phyloP scores from a whole-genome alignment of 208 protist species.

The Trypanosoma vivax region DNA sequence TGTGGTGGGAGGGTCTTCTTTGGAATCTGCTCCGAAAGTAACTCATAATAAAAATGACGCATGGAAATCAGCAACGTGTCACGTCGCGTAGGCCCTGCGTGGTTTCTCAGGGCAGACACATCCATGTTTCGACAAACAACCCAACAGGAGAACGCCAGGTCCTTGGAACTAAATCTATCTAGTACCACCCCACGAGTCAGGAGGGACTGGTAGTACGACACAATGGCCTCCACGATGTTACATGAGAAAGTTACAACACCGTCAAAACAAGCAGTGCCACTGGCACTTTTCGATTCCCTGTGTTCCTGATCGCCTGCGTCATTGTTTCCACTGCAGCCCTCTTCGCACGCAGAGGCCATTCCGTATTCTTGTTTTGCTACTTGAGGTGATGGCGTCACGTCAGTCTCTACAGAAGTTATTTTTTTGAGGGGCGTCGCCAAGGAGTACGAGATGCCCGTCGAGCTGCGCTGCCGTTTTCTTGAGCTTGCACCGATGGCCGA shows the following conservation, averaged over 20 bases:
- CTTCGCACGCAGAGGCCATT: neutral
- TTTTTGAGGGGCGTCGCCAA: slow-evolving; percentile 9
- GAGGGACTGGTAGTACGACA: slow-evolving; percentile 72
- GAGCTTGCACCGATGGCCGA: neutral
- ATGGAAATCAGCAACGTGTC: slow-evolving; percentile 68
- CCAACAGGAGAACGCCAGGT: slow-evolving; percentile 78
- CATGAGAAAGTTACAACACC: slow-evolving; percentile 18
- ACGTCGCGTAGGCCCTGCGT: slow-evolving; percentile 34
- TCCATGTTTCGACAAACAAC: slow-evolving; percentile 77
- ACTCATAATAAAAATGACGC: slow-evolving; percentile 65
- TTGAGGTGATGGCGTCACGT: slow-evolving; percentile 6
- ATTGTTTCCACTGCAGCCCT: neutral
- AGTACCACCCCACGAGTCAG: slow-evolving; percentile 70
- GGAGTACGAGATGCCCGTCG: slow-evolving; percentile 1
- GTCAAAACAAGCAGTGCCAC: neutral
- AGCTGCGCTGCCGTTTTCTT: neutral
- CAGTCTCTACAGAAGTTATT: neutral
- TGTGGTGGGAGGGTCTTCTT: slow-evolving; percentile 12
- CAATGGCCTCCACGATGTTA: slow-evolving; percentile 33
- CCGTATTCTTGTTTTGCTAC: neutral
- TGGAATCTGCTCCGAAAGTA: slow-evolving; percentile 24
- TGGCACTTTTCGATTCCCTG: neutral
- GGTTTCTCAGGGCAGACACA: slow-evolving; percentile 34
- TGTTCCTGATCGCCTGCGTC: neutral
- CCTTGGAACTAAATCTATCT: slow-evolving; percentile 78